Evolutionary conservation across 1,139 yeast genomes (phyloP), one percentile per base, ranked within the genome.

Genomic region (Tardiomyces depauwii): DNA sequence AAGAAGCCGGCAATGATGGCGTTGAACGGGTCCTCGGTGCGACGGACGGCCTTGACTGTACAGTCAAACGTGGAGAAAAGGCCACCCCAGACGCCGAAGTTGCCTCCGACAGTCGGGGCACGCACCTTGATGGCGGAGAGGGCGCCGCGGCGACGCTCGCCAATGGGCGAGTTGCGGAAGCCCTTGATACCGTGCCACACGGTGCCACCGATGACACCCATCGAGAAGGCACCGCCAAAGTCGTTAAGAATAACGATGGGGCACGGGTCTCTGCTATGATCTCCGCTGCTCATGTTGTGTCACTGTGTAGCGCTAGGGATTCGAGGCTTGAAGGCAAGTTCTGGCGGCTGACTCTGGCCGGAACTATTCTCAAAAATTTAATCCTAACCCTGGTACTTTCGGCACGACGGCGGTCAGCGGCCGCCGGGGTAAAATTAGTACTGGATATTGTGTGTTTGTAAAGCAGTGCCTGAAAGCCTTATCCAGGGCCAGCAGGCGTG

Each of bases 11-110:
- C 97, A 64, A 91, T 83, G 59, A 91, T 91, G 51, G 97, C 96
- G 65, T 91, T 91, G 85, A 95, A 86, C 10, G 97, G 96, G 65
- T 91, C 99, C 68, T 91, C 99, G 71, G 96, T 86, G 68, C 86
- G 84, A 72, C 99, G 84, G 39, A 91, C 78, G 2, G 93, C 95
- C 68, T 91, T 91, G 45, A 91, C 95, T 25, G 91, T 77, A 73
- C 99, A 91, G 68, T 91, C 98, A 64, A 82, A 93, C 7, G 95
- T 83, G 38, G 96, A 86, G 64, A 93, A 91, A 58, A 91, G 72
- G 50, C 99, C 99, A 73, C 98, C 99, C 99, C 99, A 91, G 40
- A 87, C 96, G 68, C 98, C 98, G 62, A 91, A 91, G 68, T 91
- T 91, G 61, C 99, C 99, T 53, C 98, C 99, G 48, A 91, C 89